Base-by-base conservation (phyloP, 805 yeast species). In the Schwanniomyces pseudopolymorphus region DNA sequence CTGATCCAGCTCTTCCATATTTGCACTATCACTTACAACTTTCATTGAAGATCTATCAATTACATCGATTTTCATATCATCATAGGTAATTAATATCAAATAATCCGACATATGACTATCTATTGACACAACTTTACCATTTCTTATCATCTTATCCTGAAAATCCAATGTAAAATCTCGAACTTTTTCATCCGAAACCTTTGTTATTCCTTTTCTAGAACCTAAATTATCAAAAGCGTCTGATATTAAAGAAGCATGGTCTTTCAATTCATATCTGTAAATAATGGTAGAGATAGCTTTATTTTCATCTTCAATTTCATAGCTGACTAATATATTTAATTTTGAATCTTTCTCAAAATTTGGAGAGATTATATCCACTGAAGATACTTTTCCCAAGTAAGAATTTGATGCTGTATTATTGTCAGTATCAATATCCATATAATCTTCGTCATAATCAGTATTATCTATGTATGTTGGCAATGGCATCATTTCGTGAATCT, bases 361-460 rank as follows among this genome's bases (percentile, higher is more conserved):
- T 0, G 84, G 78, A 0, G 83, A 72, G 1, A 80, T 50, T 4
- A 79, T 49, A 40, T 74, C 75, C 5, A 83, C 59, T 2, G 71
- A 59, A 0, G 56, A 38, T 33, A 67, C 47, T 11, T 40, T 21
- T 4, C 60, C 57, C 22, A 47, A 33, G 9, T 25, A 14, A 16
- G 43, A 22, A 24, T 31, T 44, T 14, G 50, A 49, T 45, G 50
- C 65, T 55, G 46, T 58, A 13, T 16, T 58, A 35, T 39, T 58
- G 1, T 56, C 57, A 43, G 33, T 46, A 20, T 42, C 49, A 11
- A 31, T 41, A 8, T 42, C 48, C 42, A 48, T 37, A 10, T 40
- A 36, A 25, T 47, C 56, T 16, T 41, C 46, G 8, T 44, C 44
- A 4, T 49, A 52, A 10, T 39, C 39, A 10, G 33, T 35, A 26